Evolutionary conservation across 83 land plant species (phyloP), one percentile per base, ranked within the genome.

Genomic region (Thuja plicata): DNA sequence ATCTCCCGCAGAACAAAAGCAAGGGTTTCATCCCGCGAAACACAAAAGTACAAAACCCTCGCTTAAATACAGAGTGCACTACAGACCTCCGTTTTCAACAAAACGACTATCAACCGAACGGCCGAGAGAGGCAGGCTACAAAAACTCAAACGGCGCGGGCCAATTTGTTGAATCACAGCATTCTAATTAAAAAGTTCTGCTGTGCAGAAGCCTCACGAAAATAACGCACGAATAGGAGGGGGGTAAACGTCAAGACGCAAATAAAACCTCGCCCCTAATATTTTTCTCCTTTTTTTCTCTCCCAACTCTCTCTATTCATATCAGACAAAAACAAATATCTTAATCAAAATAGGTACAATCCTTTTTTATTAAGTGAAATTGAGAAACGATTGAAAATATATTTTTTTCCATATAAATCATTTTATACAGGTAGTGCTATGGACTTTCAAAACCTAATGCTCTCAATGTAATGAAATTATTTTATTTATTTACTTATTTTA

Each of bases 1-100:
- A 84, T 84, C 86, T 84, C 57, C 86, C 34, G 86, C 86, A 48
- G 57, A 15, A 50, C 10, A 48, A 30, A 84, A n/a, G 13, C 86
- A n/a, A 19, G 55, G 54, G 57, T 84, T 50, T 84, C 86, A 46
- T 50, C 57, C 57, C 54, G 17, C 54, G 50, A 84, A 50, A 84
- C 10, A 84, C 7, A 84, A 46, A 43, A 15, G 4, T 84, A 27
- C 57, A 32, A 84, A 82, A 84, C 86, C 86, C 86, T 84, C 86
- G 86, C 54, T 48, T 50, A 19, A 27, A 30, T 32, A 45, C 86
- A n/a, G 6, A 27, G 32, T 32, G 19, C 32, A 35, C 21, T 48
- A 48, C 21, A 12, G 35, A 15, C 21, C 19, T 46, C 57, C 57
- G 54, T 84, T 84, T 30, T 15, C 15, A 0, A 50, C 57, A 84